Evolutionary conservation across 148 eudicot genomes (phyloP).

Genomic region (Dianthus caryophyllus): DNA sequence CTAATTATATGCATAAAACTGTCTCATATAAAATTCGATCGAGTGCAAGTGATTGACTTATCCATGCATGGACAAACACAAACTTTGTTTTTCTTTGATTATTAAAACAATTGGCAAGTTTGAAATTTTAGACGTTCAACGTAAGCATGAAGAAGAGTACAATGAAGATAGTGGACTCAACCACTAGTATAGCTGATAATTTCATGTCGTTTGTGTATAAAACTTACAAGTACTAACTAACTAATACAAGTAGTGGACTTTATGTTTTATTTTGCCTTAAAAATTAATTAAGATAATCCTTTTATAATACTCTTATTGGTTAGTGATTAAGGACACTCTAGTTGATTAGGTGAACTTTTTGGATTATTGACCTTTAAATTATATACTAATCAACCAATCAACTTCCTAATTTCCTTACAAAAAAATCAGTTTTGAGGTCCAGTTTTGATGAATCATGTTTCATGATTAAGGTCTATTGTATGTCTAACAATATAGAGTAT

Average conservation of each 20-base stretch:
- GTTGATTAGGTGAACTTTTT: slow-evolving; percentile 26
- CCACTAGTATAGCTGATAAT: background rate
- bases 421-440: background rate
- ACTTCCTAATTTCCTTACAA: background rate
- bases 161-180: background rate
- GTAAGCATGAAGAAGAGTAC: slow-evolving; percentile 6
- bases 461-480: no score
- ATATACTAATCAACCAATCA: background rate
- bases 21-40: no score
- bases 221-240: background rate
- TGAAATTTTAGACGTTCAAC: slow-evolving; percentile 16
- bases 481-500: no score
- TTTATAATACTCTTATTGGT: slow-evolving; percentile 25
- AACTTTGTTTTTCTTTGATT: background rate
- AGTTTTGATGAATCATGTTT: no score
- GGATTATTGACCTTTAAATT: slow-evolving; percentile 8
- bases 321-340: slow-evolving; percentile 29
- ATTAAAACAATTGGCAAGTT: slow-evolving; percentile 2
- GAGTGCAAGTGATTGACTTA: background rate
- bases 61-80: background rate
- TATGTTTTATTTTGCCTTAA: no score
- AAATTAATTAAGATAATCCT: slow-evolving; percentile 21
- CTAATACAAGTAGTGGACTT: background rate
- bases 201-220: background rate
- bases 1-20: no score